Conservation (phyloP, 306 rosid species). For the Glycine latifolia region DNA sequence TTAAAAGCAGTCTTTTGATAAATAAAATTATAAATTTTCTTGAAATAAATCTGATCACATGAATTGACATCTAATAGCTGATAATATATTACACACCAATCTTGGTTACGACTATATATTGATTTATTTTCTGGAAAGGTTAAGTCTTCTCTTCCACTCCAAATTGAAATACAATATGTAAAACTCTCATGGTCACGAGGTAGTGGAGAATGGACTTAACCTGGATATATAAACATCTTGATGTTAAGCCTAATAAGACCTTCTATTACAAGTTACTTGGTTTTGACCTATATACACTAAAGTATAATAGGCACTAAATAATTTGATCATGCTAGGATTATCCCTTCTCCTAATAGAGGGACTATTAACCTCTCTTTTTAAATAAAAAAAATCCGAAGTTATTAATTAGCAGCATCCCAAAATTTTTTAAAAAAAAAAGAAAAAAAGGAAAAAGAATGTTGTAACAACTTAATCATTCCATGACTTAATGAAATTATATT, state of each 20-base stretch:
- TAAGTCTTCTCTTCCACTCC: background rate
- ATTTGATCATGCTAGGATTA: background rate
- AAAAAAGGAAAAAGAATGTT: background rate
- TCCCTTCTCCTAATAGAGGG: too few relatives aligned
- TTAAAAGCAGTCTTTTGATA: background rate
- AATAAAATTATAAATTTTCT: too few relatives aligned
- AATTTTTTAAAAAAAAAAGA: too few relatives aligned
- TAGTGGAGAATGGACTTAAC: background rate
- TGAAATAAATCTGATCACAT: too few relatives aligned
- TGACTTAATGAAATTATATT: background rate
- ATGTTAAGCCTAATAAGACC: background rate
- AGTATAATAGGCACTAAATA: background rate
- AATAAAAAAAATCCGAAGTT: background rate
- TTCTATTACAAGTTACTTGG: background rate
- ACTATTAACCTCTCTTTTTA: too few relatives aligned
- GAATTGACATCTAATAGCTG: background rate
- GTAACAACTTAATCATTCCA: background rate
- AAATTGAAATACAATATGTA: background rate
- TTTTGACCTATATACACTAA: background rate
- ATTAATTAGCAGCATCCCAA: background rate
- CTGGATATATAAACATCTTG: background rate
- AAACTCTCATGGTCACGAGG: too few relatives aligned
- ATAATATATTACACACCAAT: background rate
- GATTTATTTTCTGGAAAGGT: background rate
- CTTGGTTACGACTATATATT: background rate